Conservation (phyloP, 768 basidiomycete species). For the Lactarius indigo region DNA sequence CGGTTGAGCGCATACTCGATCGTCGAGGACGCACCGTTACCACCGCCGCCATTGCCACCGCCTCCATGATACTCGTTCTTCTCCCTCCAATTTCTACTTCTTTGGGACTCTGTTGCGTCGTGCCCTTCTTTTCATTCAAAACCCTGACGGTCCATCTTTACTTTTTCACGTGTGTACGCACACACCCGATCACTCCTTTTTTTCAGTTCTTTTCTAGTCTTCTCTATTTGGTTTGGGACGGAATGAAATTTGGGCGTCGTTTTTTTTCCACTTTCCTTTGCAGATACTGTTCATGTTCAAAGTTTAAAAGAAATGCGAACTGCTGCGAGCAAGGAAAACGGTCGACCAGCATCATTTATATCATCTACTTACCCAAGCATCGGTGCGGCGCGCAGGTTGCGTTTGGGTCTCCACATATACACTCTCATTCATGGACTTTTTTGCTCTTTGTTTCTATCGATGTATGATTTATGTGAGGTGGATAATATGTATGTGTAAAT, state of each 20-base stretch:
- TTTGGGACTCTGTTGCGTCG: background rate
- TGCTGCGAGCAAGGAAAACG: too few relatives aligned
- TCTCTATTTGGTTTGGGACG: background rate
- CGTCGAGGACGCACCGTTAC: background rate
- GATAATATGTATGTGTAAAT: too few relatives aligned
- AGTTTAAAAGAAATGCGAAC: too few relatives aligned
- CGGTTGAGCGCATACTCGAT: conserved; percentile 4
- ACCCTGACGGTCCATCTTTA: background rate
- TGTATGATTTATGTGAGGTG: too few relatives aligned
- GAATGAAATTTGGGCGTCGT: background rate
- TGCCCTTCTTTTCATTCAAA: background rate
- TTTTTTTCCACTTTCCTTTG: background rate
- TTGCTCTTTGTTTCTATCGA: too few relatives aligned
- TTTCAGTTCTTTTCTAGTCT: background rate
- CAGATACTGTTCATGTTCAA: background rate
- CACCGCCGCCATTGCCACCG: background rate
- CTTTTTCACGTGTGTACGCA: background rate
- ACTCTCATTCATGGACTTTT: too few relatives aligned
- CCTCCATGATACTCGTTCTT: background rate
- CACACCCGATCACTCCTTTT: background rate
- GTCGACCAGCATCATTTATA: too few relatives aligned
- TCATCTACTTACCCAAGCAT: too few relatives aligned
- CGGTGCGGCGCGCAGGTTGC: too few relatives aligned
- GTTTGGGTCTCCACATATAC: too few relatives aligned
- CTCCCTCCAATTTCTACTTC: background rate